Evolutionary conservation across 2,329 filamentous ascomycete species (phyloP).

Genomic region (Penicillium sp.): DNA sequence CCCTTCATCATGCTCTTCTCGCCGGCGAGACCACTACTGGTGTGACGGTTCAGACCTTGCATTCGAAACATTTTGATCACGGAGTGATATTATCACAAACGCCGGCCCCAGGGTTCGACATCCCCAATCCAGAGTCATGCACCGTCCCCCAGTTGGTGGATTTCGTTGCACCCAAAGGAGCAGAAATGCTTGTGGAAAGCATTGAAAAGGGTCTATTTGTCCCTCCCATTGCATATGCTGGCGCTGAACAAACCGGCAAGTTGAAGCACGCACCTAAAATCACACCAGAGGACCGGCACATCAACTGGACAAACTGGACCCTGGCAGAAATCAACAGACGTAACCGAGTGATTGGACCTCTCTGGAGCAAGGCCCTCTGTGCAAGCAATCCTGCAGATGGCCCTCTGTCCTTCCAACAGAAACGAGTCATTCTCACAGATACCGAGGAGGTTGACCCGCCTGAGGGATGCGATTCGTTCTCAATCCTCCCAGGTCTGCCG

Average conservation of each 20-base stretch:
- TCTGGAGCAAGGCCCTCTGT: slow-evolving; percentile 58
- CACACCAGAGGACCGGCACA: slow-evolving; percentile 58
- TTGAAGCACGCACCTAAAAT: slow-evolving; percentile 70
- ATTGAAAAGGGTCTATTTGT: slow-evolving; percentile 65
- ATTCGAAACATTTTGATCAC: slow-evolving; percentile 72
- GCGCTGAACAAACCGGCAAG: slow-evolving; percentile 24
- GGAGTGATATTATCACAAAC: slow-evolving; percentile 74
- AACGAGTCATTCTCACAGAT: slow-evolving; percentile 39
- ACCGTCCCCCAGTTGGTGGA: slow-evolving; percentile 53
- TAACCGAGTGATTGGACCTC: slow-evolving; percentile 59
- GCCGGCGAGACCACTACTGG: slow-evolving; percentile 62
- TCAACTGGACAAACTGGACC: slow-evolving; percentile 59
- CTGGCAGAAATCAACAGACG: slow-evolving; percentile 56
- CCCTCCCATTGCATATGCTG: slow-evolving; percentile 51
- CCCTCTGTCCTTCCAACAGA: slow-evolving; percentile 25
- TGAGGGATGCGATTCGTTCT: slow-evolving; percentile 25
- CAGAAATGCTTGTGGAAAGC: slow-evolving; percentile 65
- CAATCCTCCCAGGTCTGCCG: slow-evolving; percentile 37
- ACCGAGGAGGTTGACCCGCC: slow-evolving; percentile 34
- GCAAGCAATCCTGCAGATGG: slow-evolving; percentile 19
- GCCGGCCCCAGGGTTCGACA: slow-evolving; percentile 52
- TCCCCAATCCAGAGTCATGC: slow-evolving; percentile 49
- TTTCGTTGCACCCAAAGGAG: slow-evolving; percentile 63
- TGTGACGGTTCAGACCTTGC: slow-evolving; percentile 81
- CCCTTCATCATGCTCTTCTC: slow-evolving; percentile 80